Percentiles rank a stretch among this genome's conserved stretches.
Evolutionary conservation across 2,329 filamentous ascomycete species (phyloP).

Genomic region (Cladosporium colombiae): DNA sequence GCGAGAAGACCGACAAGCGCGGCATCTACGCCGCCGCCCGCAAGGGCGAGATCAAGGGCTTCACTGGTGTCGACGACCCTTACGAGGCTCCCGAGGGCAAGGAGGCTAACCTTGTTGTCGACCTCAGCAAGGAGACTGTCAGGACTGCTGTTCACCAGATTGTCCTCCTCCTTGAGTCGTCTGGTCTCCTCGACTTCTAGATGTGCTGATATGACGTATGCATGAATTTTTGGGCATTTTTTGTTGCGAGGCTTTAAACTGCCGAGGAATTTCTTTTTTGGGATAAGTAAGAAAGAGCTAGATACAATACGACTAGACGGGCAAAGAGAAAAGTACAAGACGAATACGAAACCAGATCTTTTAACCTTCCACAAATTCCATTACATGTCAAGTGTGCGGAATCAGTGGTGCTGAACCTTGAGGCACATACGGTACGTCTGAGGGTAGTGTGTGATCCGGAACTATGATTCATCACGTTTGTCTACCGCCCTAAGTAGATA

Average conservation of each 20-base stretch:
- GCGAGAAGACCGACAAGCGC: conserved; percentile 91
- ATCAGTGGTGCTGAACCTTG: no score
- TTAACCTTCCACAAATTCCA: not conserved
- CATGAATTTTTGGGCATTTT: conserved; percentile 4
- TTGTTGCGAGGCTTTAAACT: not conserved
- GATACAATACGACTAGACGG: conserved; percentile 5
- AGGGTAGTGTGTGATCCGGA: no score
- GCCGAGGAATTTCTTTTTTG: not conserved
- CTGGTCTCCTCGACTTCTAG: conserved; percentile 73
- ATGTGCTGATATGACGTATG: not conserved
- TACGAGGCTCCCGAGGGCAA: conserved; percentile 83
- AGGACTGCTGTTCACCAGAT: conserved; percentile 97
- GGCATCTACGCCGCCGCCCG: conserved; percentile 86
- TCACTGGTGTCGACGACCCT: conserved; percentile 96
- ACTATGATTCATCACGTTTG: no score
- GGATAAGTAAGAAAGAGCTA: not conserved
- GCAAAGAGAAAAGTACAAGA: conserved; percentile 1
- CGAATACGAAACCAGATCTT: not conserved
- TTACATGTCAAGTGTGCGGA: no score
- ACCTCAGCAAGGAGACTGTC: conserved; percentile 82
- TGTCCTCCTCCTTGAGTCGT: conserved; percentile 84
- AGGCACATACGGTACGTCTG: no score
- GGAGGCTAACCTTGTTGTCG: conserved; percentile 81
- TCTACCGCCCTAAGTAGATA: no score
- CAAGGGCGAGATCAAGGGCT: conserved; percentile 90